Evolutionary conservation across 2,329 filamentous ascomycete genomes (phyloP).

Genomic region (Penicillium aurantiogriseum): DNA sequence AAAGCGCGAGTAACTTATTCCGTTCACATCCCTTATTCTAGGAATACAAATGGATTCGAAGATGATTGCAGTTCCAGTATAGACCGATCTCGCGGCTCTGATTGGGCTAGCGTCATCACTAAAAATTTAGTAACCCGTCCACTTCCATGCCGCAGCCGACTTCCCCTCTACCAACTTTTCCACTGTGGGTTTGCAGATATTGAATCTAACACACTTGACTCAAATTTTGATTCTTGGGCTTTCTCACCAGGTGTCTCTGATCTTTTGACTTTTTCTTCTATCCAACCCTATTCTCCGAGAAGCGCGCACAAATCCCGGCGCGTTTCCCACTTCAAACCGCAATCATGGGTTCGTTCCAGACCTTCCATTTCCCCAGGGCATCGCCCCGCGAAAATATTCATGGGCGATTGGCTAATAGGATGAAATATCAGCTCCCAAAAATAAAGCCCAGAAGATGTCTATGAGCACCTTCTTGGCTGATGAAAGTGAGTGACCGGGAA

Average conservation of each 20-base stretch:
- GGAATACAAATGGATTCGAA: not conserved
- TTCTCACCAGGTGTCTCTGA: constrained; percentile 17
- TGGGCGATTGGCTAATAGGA: constrained; percentile 1
- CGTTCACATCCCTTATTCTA: not conserved
- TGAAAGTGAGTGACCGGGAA: constrained; percentile 64
- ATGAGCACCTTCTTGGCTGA: constrained; percentile 94
- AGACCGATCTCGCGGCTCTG: constrained; percentile 29
- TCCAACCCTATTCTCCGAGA: constrained; percentile 30
- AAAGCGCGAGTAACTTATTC: not conserved
- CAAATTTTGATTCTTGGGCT: constrained; percentile 23
- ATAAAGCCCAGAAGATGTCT: constrained; percentile 94
- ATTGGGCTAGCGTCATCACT: constrained; percentile 45
- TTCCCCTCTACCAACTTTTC: constrained; percentile 31
- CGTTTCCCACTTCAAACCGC: constrained; percentile 47
- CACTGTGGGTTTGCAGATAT: constrained; percentile 20
- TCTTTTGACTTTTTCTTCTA: constrained; percentile 22
- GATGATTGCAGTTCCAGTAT: constrained; percentile 1
- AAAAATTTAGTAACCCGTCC: constrained; percentile 42
- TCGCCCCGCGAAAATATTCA: not conserved
- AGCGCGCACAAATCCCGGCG: constrained; percentile 43
- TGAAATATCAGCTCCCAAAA: constrained; percentile 64
- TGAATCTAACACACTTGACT: constrained; percentile 20
- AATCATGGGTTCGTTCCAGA: constrained; percentile 57
- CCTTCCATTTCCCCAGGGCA: constrained; percentile 8
- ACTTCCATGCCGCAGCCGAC: constrained; percentile 29